Base-by-base conservation (phyloP, 257 asterid species). In the Nicotiana attenuata region DNA sequence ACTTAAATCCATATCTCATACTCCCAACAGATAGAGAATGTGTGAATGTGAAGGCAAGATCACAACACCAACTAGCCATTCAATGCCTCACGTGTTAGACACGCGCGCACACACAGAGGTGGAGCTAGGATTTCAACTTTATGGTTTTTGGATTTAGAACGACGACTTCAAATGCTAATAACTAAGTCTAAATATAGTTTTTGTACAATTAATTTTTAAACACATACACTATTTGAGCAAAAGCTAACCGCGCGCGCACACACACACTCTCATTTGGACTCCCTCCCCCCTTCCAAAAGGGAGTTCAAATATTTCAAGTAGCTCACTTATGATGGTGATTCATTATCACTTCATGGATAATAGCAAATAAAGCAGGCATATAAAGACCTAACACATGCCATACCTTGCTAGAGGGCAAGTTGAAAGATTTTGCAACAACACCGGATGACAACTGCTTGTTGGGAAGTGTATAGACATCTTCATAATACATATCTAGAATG, bases 381-480 rank as follows among this genome's bases (percentile, higher is more conserved):
- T 60, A 63, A 63, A 15, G 75, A 80, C 16, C 63, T 60, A 15
- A 26, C 3, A 56, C 29, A 76, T 66, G 15, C 19, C n/a, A 80
- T 87, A 92, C 99, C 98, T 93, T 91, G 80, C 66, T 83, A 73
- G 78, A 80, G 35, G 85, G 76, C 80, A 85, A 56, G 80, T 83
- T 83, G 87, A 96, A 86, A 28, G 92, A 82, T 84, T 85, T 91
- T 84, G 89, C 88, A 83, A 84, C 90, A 35, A 92, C 88, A 85
- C 84, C 84, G 63, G 89, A 90, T 78, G 90, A 84, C 66, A 95
- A 82, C 78, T 87, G 90, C 84, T 92, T 91, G 80, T 76, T 77
- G 33, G 97, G 98, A 85, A 95, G 87, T 66, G 99, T 91, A 89
- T 88, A 95, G 63, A 85, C 87, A 89, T 95, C 99, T 88, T 95